These are phyloP conservation scores for Thelonectria blattea DNA, from an alignment of 2,329 filamentous ascomycete genomes.

Conservation along the genomic window DNA sequence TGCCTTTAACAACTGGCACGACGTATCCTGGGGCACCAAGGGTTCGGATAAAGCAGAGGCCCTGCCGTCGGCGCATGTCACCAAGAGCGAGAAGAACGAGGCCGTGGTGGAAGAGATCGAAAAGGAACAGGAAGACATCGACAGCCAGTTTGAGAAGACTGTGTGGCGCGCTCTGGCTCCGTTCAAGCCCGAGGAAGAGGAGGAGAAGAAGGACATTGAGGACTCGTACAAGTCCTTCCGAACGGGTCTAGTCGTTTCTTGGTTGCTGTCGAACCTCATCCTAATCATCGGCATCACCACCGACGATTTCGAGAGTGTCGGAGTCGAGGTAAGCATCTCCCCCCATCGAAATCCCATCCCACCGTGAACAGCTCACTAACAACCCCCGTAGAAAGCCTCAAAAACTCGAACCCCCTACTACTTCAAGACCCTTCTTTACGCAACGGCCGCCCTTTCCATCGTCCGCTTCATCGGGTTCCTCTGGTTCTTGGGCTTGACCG, in stretches of 20 bases:
- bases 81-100: slow-evolving; percentile 31
- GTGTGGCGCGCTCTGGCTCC: slow-evolving; percentile 35
- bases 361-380: slow-evolving; percentile 7
- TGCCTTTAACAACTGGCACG: slow-evolving; percentile 37
- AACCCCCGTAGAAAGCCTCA: slow-evolving; percentile 22
- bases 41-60: slow-evolving; percentile 31
- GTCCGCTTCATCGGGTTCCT: slow-evolving; percentile 35
- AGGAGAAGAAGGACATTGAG: slow-evolving; percentile 33
- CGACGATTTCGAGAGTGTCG: slow-evolving; percentile 32
- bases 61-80: slow-evolving; percentile 30
- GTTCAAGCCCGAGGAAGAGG: slow-evolving; percentile 31
- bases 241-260: slow-evolving; percentile 34
- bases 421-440: slow-evolving; percentile 33
- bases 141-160: slow-evolving; percentile 35
- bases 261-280: slow-evolving; percentile 35
- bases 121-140: slow-evolving; percentile 35
- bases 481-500: slow-evolving; percentile 34
- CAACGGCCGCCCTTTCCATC: slow-evolving; percentile 33
- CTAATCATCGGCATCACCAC: slow-evolving; percentile 34
- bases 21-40: slow-evolving; percentile 36
- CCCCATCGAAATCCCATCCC: not conserved
- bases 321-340: slow-evolving; percentile 27
- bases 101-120: slow-evolving; percentile 34
- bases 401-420: slow-evolving; percentile 31
- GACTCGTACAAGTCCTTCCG: slow-evolving; percentile 36